phyloP scores from a whole-genome alignment of 495 filamentous ascomycete species.

The Podospora australis region DNA sequence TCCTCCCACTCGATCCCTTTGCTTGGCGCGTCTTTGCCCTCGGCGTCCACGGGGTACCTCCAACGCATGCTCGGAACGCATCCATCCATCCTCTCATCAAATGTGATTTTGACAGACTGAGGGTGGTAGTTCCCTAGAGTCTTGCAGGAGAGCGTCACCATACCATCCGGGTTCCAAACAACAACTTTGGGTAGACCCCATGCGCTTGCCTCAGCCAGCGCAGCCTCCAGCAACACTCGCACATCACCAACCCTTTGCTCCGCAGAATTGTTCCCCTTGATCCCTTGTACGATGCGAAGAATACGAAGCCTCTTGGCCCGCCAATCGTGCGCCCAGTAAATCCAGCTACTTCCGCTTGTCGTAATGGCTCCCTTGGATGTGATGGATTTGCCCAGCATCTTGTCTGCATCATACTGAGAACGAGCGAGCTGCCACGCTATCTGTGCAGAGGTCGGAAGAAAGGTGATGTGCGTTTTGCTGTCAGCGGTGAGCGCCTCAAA shows the following conservation, averaged over 20 bases:
- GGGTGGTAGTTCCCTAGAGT: slow-evolving; percentile 35
- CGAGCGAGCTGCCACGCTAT: slow-evolving; percentile 78
- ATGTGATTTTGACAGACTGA: slow-evolving; percentile 28
- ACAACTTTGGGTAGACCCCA: slow-evolving; percentile 36
- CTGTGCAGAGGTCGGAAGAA: slow-evolving; percentile 63
- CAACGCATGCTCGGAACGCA: slow-evolving; percentile 44
- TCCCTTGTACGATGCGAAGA: slow-evolving; percentile 61
- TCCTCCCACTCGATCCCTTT: slow-evolving; percentile 64
- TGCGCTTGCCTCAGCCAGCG: slow-evolving; percentile 33
- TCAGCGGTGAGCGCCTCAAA: slow-evolving; percentile 15
- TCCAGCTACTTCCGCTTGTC: slow-evolving; percentile 56
- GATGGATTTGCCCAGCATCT: slow-evolving; percentile 39
- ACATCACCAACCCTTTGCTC: slow-evolving; percentile 53
- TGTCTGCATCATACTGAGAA: slow-evolving; percentile 64
- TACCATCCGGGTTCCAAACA: slow-evolving; percentile 41
- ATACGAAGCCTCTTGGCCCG: slow-evolving; percentile 65
- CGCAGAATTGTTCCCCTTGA: slow-evolving; percentile 11
- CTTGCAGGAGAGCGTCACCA: slow-evolving; percentile 21
- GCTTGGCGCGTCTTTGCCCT: too few species aligned
- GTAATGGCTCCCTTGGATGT: slow-evolving; percentile 52
- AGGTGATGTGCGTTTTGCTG: slow-evolving; percentile 49
- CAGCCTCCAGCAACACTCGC: slow-evolving; percentile 35
- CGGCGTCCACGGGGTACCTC: slow-evolving; percentile 30
- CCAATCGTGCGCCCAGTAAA: slow-evolving; percentile 48
- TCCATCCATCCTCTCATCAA: slow-evolving; percentile 35